A percentile compares a stretch with the other conserved stretches of the same genome.
phyloP scores from a whole-genome alignment of 345 rosid species.

The Clausena lansium region DNA sequence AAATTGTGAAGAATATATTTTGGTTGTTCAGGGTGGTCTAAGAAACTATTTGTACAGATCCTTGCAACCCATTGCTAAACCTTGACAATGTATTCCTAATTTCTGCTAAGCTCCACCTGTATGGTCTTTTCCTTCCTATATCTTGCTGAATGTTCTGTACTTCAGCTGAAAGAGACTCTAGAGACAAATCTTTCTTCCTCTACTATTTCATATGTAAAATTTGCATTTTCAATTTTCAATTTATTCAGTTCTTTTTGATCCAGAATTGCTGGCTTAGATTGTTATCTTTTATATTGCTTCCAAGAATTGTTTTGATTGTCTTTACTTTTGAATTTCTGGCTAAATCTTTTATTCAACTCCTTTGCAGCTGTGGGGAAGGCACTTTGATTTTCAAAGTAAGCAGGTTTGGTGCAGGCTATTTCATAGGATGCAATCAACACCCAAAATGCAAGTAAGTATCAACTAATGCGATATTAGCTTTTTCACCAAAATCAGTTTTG shows the following conservation, averaged over 20 bases:
- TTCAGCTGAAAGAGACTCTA: neutral
- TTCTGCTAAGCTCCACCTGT: neutral
- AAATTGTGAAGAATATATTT: neutral
- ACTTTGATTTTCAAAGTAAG: slow-evolving; percentile 83
- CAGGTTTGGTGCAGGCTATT: slow-evolving; percentile 80
- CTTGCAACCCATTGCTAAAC: neutral
- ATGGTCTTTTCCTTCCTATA: neutral
- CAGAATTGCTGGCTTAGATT: neutral
- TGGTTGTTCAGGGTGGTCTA: neutral
- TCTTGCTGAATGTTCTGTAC: neutral
- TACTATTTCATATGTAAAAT: neutral
- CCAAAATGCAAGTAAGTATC: slow-evolving; percentile 92
- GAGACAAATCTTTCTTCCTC: neutral
- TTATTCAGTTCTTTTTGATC: neutral
- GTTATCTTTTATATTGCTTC: neutral
- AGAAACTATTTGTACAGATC: neutral
- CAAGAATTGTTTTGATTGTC: slow-evolving; percentile 1
- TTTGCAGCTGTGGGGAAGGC: slow-evolving; percentile 86
- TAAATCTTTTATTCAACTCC: slow-evolving; percentile 12
- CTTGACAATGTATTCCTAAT: neutral
- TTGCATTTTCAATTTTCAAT: neutral
- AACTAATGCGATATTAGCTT: slow-evolving; percentile 8
- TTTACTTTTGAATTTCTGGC: neutral
- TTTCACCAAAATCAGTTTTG: slow-evolving; percentile 6
- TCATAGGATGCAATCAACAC: slow-evolving; percentile 86